Conservation (phyloP, 192 early-diverging fungal species). For the Backusella macrospora region DNA sequence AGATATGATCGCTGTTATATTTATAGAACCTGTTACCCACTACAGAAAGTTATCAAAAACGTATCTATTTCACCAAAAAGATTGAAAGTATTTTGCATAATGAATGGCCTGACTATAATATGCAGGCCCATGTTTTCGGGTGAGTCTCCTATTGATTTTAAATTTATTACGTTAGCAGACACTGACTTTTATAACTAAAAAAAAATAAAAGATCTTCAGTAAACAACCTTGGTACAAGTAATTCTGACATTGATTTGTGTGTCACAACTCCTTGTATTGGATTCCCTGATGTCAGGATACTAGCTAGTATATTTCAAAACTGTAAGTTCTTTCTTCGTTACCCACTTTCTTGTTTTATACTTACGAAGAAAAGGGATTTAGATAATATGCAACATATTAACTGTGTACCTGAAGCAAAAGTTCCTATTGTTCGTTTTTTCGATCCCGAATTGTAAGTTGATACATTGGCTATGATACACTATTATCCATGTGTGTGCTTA, state of each 20-base stretch:
- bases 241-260: constrained; percentile 91
- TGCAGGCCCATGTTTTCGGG: constrained; percentile 87
- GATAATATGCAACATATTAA: constrained; percentile 80
- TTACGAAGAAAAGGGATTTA: constrained; percentile 20
- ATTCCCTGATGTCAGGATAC: constrained; percentile 68
- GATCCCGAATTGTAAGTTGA: constrained; percentile 79
- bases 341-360: background rate
- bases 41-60: constrained; percentile 63
- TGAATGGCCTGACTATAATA: constrained; percentile 81
- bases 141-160: constrained; percentile 41
- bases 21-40: constrained; percentile 61
- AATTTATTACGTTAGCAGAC: background rate
- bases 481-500: too few species aligned
- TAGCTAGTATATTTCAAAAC: constrained; percentile 74
- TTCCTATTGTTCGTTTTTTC: constrained; percentile 91
- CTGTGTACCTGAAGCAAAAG: constrained; percentile 83
- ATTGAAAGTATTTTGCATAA: constrained; percentile 73
- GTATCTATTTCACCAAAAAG: constrained; percentile 76
- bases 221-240: constrained; percentile 82
- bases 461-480: background rate
- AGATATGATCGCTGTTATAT: constrained; percentile 3
- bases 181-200: constrained; percentile 20
- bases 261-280: constrained; percentile 81
- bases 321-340: constrained; percentile 41
- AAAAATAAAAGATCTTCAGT: constrained; percentile 70